A percentile compares a stretch with the other conserved stretches of the same genome.
These are phyloP conservation scores for Claviceps cyperi DNA, from an alignment of 2,329 filamentous ascomycete genomes.

Conservation along the genomic window DNA sequence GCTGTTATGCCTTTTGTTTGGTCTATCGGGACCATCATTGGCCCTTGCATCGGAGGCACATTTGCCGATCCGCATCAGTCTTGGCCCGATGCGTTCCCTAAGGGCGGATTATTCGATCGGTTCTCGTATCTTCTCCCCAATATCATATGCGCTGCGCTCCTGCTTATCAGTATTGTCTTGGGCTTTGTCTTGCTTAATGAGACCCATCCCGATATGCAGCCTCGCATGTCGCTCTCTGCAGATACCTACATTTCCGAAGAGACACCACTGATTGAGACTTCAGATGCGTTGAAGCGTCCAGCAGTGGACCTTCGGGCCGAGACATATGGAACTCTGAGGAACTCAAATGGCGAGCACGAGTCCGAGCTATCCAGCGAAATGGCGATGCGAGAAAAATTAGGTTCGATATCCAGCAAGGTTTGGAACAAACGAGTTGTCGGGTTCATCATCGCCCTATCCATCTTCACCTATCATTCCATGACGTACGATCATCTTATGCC, in stretches of 20 bases:
- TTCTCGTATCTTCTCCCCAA: conserved; percentile 88
- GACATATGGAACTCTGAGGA: conserved; percentile 59
- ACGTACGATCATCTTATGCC: conserved; percentile 83
- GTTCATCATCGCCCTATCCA: conserved; percentile 67
- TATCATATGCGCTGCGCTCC: conserved; percentile 62
- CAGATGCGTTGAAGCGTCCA: conserved; percentile 58
- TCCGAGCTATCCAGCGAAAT: conserved; percentile 21
- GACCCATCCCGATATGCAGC: conserved; percentile 73
- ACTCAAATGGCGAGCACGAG: conserved; percentile 28
- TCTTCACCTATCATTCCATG: conserved; percentile 94
- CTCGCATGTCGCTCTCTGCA: conserved; percentile 30
- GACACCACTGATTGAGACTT: conserved; percentile 62
- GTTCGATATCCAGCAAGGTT: conserved; percentile 22
- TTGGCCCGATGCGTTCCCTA: conserved; percentile 58
- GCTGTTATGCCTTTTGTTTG: conserved; percentile 91
- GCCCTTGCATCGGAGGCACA: conserved; percentile 74
- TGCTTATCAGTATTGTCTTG: conserved; percentile 63
- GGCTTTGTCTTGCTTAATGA: conserved; percentile 76
- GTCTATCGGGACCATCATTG: conserved; percentile 79
- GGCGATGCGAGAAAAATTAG: conserved; percentile 19
- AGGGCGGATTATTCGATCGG: conserved; percentile 52
- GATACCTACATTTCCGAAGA: conserved; percentile 44
- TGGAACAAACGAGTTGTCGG: conserved; percentile 52
- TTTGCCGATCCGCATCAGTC: conserved; percentile 66
- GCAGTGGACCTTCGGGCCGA: conserved; percentile 63